Evolutionary conservation across 2,329 filamentous ascomycete species (phyloP), one percentile per base, ranked within the genome.

Genomic region (Aspergillus flavus): DNA sequence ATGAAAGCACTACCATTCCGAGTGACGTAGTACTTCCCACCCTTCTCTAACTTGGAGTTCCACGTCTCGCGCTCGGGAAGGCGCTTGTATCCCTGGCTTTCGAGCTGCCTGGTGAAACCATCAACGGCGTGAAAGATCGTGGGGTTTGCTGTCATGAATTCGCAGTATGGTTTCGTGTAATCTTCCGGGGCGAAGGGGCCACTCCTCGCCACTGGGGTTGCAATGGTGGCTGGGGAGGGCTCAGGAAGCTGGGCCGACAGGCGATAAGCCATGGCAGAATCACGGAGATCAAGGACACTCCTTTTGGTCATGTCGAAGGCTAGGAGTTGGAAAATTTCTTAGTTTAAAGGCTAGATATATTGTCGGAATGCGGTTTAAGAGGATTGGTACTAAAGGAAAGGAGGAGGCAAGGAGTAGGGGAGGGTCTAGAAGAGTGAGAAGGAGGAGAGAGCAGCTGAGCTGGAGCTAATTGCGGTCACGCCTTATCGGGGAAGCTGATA

Each of bases 71-170:
- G 89, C 74, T 94, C 87, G 7, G 89, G 90, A 67, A 92, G 88
- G 79, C 88, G 89, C 64, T 84, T 85, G 79, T 91, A 99, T 52
- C 93, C 94, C 43, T 87, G 83, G 45, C 87, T 84, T 66, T 85
- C 83, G 55, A 97, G 85, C 72, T 93, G 89, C 62, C 84, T 82
- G 72, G 90, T 88, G 75, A 97, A 92, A 70, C 92, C 87, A 62
- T 88, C 86, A 32, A 97, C 93, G 1, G 92, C 88, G 73, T 99
- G 95, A 78, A 96, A 99, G 54, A 97, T 87, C 10, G 95, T 98
- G 0, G 95, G 95, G 75, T 97, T 97, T 66, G 91, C 86, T 52
- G 89, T 91, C 81, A 98, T 86, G 75, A 97, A 98, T 58, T 92
- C 86, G 75, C 91, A 90, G 76, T 96, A 97, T 0, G 93, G 92